These are phyloP conservation scores for Mycena sanguinolenta DNA, from an alignment of 768 basidiomycete genomes.

Conservation along the genomic window DNA sequence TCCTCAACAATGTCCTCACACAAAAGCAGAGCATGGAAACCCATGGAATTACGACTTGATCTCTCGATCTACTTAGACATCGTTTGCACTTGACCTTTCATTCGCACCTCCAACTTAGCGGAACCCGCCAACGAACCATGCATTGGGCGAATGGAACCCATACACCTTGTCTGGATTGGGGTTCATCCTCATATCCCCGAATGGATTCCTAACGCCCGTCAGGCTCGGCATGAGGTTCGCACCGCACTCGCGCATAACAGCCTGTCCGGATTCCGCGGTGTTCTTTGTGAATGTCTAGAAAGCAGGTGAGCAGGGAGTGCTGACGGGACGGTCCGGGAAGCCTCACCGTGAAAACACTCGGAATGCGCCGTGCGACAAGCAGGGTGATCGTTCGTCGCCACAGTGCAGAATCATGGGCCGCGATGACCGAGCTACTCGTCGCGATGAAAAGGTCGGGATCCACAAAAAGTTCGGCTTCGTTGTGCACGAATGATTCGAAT, in stretches of 20 bases:
- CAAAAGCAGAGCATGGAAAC: no score
- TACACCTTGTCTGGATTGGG: slow-evolving; percentile 4
- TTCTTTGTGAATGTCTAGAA: not conserved
- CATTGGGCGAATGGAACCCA: slow-evolving; percentile 20
- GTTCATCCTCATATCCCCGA: slow-evolving; percentile 17
- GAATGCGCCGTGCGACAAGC: slow-evolving; percentile 19
- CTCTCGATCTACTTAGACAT: no score
- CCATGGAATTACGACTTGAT: no score
- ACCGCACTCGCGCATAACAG: slow-evolving; percentile 20
- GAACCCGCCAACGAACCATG: slow-evolving; percentile 21
- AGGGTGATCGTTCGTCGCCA: slow-evolving; percentile 23
- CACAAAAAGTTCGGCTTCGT: slow-evolving; percentile 24
- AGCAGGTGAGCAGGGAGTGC: not conserved
- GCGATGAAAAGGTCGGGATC: slow-evolving; percentile 25
- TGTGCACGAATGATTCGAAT: slow-evolving; percentile 24
- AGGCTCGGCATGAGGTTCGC: slow-evolving; percentile 16
- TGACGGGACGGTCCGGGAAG: not conserved
- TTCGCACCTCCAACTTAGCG: no score
- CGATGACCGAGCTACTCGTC: not conserved
- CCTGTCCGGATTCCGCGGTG: slow-evolving; percentile 5
- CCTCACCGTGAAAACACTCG: slow-evolving; percentile 26
- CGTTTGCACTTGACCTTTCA: no score
- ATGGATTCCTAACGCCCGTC: slow-evolving; percentile 20
- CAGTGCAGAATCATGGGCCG: not conserved
- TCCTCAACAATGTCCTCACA: no score